Percentiles rank a stretch among this genome's conserved stretches.
Conservation (phyloP, 176 grass and related monocot species). For the Zea luxurians region DNA sequence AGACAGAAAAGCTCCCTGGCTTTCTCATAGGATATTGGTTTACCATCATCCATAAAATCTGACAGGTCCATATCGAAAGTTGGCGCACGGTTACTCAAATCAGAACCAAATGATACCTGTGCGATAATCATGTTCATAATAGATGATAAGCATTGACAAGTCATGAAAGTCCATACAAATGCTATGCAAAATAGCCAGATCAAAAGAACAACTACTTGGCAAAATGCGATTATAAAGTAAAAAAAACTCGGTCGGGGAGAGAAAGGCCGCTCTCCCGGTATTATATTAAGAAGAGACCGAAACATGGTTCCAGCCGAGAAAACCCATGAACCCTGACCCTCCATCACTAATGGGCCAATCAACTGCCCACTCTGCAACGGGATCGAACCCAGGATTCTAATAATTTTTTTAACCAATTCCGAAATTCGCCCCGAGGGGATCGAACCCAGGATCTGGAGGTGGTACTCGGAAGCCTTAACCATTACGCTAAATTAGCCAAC, state of each 20-base stretch:
- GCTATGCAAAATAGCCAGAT: neutral
- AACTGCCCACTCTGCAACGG: too few relatives aligned
- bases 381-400: too few relatives aligned
- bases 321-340: too few relatives aligned
- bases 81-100: conserved; percentile 82
- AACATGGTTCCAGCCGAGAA: too few relatives aligned
- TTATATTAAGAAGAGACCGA: too few relatives aligned
- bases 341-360: too few relatives aligned
- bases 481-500: neutral
- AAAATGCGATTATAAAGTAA: neutral
- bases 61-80: conserved; percentile 90
- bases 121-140: conserved; percentile 26
- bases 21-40: conserved; percentile 83
- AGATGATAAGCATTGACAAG: conserved; percentile 1
- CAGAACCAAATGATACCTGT: conserved; percentile 95
- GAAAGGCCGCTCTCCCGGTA: too few relatives aligned
- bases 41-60: conserved; percentile 84
- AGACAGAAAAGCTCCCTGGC: conserved; percentile 67
- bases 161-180: conserved; percentile 17
- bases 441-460: too few relatives aligned
- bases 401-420: too few relatives aligned
- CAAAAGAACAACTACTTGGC: conserved; percentile 16
- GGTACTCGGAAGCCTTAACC: too few relatives aligned
- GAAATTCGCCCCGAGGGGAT: too few relatives aligned
- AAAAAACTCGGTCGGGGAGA: too few relatives aligned